These are phyloP conservation scores for Fusarium albidum DNA, from an alignment of 2,329 filamentous ascomycete genomes.

Conservation along the genomic window DNA sequence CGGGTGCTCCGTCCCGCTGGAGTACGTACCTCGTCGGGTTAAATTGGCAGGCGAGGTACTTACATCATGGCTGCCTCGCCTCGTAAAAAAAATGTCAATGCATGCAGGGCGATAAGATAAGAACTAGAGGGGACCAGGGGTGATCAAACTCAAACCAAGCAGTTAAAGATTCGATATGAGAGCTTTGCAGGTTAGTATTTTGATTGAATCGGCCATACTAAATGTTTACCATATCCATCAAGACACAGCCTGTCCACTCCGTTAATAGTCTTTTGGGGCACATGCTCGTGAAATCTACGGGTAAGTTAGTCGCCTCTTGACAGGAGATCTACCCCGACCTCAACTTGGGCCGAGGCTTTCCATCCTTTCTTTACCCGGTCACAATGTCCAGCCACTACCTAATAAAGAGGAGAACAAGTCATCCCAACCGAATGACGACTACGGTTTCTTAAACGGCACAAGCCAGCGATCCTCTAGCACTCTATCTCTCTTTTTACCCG, in stretches of 20 bases:
- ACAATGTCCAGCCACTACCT: neutral
- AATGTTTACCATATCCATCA: too few species aligned
- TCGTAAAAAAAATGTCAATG: constrained; percentile 21
- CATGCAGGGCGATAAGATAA: constrained; percentile 36
- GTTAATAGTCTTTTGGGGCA: too few species aligned
- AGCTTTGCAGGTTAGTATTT: too few species aligned
- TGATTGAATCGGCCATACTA: too few species aligned
- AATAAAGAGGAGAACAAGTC: neutral
- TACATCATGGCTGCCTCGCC: constrained; percentile 2
- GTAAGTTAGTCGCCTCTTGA: too few species aligned
- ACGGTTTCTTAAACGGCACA: neutral
- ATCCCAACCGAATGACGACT: constrained; percentile 20
- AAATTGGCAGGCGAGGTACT: constrained; percentile 19
- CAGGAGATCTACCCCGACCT: too few species aligned
- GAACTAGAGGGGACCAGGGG: neutral
- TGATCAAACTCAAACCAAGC: neutral
- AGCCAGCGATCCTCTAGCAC: neutral
- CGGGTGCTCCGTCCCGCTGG: constrained; percentile 5
- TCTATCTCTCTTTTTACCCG: neutral
- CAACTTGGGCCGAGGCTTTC: constrained; percentile 36
- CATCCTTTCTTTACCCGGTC: constrained; percentile 5
- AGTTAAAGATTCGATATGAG: too few species aligned
- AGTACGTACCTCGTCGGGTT: constrained; percentile 19
- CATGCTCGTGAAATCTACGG: too few species aligned
- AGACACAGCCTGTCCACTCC: too few species aligned